These are phyloP conservation scores for Clonostachys rhizophaga DNA, from an alignment of 2,329 filamentous ascomycete species.

Conservation along the genomic window DNA sequence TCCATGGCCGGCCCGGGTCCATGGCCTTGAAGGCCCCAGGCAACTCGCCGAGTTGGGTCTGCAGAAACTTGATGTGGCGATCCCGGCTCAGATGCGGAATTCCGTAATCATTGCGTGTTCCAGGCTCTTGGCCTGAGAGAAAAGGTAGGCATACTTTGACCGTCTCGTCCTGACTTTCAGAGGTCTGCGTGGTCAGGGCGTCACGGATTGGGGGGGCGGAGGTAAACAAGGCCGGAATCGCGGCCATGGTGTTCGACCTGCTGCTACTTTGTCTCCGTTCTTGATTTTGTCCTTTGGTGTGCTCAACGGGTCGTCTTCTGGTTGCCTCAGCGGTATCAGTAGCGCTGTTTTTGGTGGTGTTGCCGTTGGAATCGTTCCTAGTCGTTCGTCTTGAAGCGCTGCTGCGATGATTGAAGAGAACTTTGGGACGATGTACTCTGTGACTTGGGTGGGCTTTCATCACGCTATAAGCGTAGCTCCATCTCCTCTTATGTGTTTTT, in stretches of 20 bases:
- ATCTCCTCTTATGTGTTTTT: conserved; percentile 6
- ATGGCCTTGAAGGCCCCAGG: conserved; percentile 67
- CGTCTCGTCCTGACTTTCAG: conserved; percentile 63
- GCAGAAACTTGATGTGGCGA: conserved; percentile 58
- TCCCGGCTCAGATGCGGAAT: conserved; percentile 68
- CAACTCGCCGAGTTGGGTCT: conserved; percentile 52
- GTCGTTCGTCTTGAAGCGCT: conserved; percentile 4
- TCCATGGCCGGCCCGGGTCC: conserved; percentile 89
- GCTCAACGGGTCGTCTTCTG: conserved; percentile 7
- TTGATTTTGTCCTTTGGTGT: neutral
- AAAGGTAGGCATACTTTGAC: conserved; percentile 65
- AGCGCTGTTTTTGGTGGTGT: conserved; percentile 4
- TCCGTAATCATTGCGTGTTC: conserved; percentile 61
- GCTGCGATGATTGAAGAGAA: conserved; percentile 20
- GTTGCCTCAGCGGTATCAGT: neutral
- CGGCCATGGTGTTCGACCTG: neutral
- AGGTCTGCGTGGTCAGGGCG: conserved; percentile 61
- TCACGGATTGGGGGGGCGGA: conserved; percentile 60
- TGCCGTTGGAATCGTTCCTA: neutral
- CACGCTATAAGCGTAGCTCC: conserved; percentile 9
- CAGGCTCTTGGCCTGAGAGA: conserved; percentile 47
- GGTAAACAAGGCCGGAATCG: conserved; percentile 53
- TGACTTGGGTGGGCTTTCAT: conserved; percentile 20
- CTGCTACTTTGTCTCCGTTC: no score
- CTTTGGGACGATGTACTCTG: conserved; percentile 19